Base-by-base conservation (phyloP, 805 yeast genomes). In the Zygotorulaspora florentina region DNA sequence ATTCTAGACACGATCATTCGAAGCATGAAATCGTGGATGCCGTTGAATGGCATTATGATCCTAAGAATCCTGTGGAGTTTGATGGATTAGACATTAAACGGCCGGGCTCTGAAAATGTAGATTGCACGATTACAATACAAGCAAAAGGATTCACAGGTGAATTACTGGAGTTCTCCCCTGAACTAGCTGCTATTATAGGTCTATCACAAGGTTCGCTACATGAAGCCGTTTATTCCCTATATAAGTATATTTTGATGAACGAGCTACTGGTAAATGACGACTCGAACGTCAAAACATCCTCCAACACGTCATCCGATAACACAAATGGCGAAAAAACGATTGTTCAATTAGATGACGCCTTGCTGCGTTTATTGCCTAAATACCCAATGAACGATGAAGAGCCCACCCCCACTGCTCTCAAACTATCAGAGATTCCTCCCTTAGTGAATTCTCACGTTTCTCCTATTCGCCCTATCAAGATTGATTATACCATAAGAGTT, bases 61-160 rank as follows among this genome's bases (percentile, higher is more conserved):
- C 74, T 4, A 65, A 66, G 33, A 61, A 66, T 46, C 63, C 71
- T 12, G 76, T 75, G 0, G 79, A 81, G 43, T 91, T 91, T 62
- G 98, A 93, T 65, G 97, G 95, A 1, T 68, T 93, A 46, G 97
- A 90, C 61, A 78, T 93, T 45, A 85, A 85, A 58, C 79, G 99
- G 57, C 70, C 76, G 13, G 98, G 98, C 2, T 68, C 72, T 18
- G 75, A 73, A 47, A 81, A 81, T 46, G 69, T 90, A 40, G 73
- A 77, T 37, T 79, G 86, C 40, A 79, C 79, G 45, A 81, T 93
- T 45, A 85, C 88, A 3, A 75, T 93, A 45, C 90, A 90, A 68
- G 83, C 88, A 43, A 86, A 85, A 59, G 86, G 84, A 57, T 79
- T 75, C 49, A 87, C 96, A 6, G 76, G 81, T 35, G 77, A 76